A percentile compares a stretch with the other conserved stretches of the same genome.
Evolutionary conservation across 495 filamentous ascomycete genomes (phyloP).

Genomic region (Xylaria castorea): DNA sequence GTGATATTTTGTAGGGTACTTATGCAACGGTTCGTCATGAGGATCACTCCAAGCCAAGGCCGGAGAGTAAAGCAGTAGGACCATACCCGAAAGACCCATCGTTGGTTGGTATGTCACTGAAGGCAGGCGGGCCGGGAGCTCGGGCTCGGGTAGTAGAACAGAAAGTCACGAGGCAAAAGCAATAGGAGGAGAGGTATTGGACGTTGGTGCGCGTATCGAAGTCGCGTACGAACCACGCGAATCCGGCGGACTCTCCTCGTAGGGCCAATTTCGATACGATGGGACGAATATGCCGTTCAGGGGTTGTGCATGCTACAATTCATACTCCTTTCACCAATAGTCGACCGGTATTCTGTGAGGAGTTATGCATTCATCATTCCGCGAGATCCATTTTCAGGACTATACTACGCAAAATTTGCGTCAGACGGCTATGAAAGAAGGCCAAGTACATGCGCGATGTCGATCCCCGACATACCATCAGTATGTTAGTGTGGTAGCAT

Average conservation of each 20-base stretch:
- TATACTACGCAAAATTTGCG: background rate
- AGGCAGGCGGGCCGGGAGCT: background rate
- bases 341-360: background rate
- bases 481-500: constrained; percentile 8
- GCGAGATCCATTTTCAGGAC: background rate
- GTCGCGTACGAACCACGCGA: background rate
- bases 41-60: constrained; percentile 7
- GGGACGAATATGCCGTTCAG: background rate
- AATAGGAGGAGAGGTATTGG: background rate
- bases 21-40: constrained; percentile 11
- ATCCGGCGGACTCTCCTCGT: background rate
- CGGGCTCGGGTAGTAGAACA: background rate
- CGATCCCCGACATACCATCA: constrained; percentile 17
- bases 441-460: background rate
- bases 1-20: constrained; percentile 12
- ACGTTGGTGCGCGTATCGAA: background rate
- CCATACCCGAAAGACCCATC: background rate
- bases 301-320: background rate
- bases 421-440: background rate
- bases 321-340: background rate
- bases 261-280: background rate
- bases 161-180: constrained; percentile 14
- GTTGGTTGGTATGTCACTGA: background rate
- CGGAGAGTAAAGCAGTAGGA: background rate
- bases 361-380: constrained; percentile 2